Evolutionary conservation across 2,329 filamentous ascomycete species (phyloP).

Genomic region (Penicillium concentricum): DNA sequence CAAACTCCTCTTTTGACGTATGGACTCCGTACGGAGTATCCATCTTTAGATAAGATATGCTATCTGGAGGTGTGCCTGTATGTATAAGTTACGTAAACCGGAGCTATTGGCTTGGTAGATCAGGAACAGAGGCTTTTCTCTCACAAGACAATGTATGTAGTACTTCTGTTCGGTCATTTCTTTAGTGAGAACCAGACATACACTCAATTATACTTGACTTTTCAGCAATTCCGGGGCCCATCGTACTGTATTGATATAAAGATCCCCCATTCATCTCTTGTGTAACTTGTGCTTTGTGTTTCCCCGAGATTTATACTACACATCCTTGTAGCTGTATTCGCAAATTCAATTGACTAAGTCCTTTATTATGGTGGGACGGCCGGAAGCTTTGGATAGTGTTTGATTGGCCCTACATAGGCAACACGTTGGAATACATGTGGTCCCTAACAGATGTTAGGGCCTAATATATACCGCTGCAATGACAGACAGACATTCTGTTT

Average conservation of each 20-base stretch:
- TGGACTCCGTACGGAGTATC: no score
- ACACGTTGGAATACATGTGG: no score
- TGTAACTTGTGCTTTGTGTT: not conserved
- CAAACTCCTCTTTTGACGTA: no score
- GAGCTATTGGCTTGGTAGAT: no score
- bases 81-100: no score
- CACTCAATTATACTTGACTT: not conserved
- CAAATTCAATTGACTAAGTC: not conserved
- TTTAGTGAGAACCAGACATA: not conserved
- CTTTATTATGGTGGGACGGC: not conserved
- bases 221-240: not conserved
- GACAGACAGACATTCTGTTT: no score
- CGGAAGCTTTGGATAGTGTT: not conserved
- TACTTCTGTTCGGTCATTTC: not conserved
- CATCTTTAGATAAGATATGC: no score
- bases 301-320: not conserved
- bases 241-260: not conserved
- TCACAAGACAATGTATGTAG: not conserved
- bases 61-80: no score
- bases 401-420: not conserved
- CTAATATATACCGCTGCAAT: no score
- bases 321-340: not conserved
- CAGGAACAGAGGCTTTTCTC: no score
- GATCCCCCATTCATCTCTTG: not conserved
- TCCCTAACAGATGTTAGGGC: no score